Conservation (phyloP, 2,329 filamentous ascomycete genomes). For the Fusarium coffeatum region DNA sequence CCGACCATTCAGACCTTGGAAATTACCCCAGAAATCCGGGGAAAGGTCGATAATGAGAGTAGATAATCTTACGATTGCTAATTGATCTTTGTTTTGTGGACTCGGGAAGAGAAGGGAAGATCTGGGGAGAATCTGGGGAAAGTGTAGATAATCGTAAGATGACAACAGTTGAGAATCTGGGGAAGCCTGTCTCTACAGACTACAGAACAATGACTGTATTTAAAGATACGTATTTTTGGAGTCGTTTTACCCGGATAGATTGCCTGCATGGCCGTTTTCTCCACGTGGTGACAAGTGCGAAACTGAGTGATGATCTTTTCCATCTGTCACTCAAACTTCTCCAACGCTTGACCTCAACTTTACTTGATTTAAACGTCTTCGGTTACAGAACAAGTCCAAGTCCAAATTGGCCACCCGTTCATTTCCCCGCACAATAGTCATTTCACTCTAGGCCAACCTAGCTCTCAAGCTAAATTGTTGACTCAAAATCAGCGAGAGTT, state of each 20-base stretch:
- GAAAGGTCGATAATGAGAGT: slow-evolving; percentile 3
- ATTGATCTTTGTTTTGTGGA: slow-evolving; percentile 31
- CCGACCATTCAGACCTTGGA: slow-evolving; percentile 15
- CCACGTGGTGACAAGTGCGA: background rate
- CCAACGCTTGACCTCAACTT: background rate
- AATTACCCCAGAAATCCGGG: slow-evolving; percentile 37
- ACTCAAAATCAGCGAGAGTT: no score
- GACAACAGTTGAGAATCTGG: slow-evolving; percentile 22
- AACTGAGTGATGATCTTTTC: background rate
- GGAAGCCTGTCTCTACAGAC: slow-evolving; percentile 25
- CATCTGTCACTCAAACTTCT: background rate
- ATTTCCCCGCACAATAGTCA: background rate
- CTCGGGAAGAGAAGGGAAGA: slow-evolving; percentile 2
- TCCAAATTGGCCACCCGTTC: background rate
- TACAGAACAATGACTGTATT: no score
- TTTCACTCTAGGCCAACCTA: background rate
- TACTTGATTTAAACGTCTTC: background rate
- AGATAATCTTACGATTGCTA: slow-evolving; percentile 32
- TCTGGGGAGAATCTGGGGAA: slow-evolving; percentile 9
- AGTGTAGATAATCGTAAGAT: slow-evolving; percentile 10
- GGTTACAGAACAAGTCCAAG: background rate
- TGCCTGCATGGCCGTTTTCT: background rate
- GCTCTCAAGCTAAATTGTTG: background rate
- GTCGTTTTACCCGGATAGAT: slow-evolving; percentile 2
- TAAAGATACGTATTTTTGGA: background rate